These are phyloP conservation scores for Pleurostoma richardsiae DNA, from an alignment of 2,329 filamentous ascomycete genomes.

Conservation along the genomic window DNA sequence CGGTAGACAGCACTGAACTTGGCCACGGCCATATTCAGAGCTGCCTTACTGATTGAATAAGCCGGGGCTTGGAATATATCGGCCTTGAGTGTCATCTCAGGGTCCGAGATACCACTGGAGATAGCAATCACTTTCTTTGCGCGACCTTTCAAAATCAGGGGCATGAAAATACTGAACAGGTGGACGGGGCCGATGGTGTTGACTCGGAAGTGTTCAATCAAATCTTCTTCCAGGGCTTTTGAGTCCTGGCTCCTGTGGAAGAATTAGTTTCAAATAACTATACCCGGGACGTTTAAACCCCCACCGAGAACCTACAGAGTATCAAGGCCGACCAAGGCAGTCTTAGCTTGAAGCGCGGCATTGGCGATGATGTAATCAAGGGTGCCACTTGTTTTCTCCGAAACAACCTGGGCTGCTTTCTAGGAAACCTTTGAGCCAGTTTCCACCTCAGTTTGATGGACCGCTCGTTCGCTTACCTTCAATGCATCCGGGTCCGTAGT, in stretches of 20 bases:
- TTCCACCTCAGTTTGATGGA: conserved; percentile 2
- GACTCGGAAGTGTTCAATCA: conserved; percentile 28
- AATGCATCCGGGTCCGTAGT: conserved; percentile 31
- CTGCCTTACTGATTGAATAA: conserved; percentile 47
- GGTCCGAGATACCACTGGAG: conserved; percentile 42
- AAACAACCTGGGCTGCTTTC: conserved; percentile 16
- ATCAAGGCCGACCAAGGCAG: neutral
- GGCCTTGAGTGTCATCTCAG: conserved; percentile 30
- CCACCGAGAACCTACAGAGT: neutral
- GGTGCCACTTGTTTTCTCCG: conserved; percentile 26
- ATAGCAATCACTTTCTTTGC: conserved; percentile 51
- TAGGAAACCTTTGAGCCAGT: conserved; percentile 5
- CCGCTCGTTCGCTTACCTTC: conserved; percentile 19
- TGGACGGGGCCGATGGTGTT: conserved; percentile 50
- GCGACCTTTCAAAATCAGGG: conserved; percentile 42
- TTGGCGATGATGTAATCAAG: conserved; percentile 51
- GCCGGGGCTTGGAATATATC: conserved; percentile 16
- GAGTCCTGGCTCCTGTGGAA: conserved; percentile 20
- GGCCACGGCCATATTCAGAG: conserved; percentile 46
- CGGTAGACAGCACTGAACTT: conserved; percentile 47
- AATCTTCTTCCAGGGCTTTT: conserved; percentile 25
- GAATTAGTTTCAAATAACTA: conserved; percentile 1
- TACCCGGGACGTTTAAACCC: neutral
- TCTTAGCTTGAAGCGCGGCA: conserved; percentile 23
- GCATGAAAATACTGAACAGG: conserved; percentile 46